Percentiles rank a stretch among this genome's conserved stretches.
Conservation (phyloP, 306 rosid species). For the apple (Malus domestica) region ASM211411v1 NC_041802.1:3519001-3519500, state of each 20-base stretch:
- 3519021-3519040: no score
- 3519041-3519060: no score
- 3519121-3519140: neutral
- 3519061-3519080: no score
- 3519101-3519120: no score
- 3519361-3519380: conserved; percentile 64
- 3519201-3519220: conserved; percentile 74
- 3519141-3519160: conserved; percentile 30
- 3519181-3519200: conserved; percentile 30
- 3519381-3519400: conserved; percentile 80
- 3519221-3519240: conserved; percentile 88
- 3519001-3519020: no score
- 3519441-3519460: neutral
- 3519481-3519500: neutral
- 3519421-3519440: neutral
- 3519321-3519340: conserved; percentile 70
- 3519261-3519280: conserved; percentile 73
- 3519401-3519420: conserved; percentile 71
- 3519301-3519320: conserved; percentile 71
- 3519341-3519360: conserved; percentile 59
- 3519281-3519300: conserved; percentile 89
- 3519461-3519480: neutral
- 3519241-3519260: conserved; percentile 79
- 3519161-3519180: conserved; percentile 20
- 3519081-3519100: no score